These are phyloP conservation scores for Blastobotrys capitulatus DNA, from an alignment of 1,139 yeast genomes.

Conservation along the genomic window DNA sequence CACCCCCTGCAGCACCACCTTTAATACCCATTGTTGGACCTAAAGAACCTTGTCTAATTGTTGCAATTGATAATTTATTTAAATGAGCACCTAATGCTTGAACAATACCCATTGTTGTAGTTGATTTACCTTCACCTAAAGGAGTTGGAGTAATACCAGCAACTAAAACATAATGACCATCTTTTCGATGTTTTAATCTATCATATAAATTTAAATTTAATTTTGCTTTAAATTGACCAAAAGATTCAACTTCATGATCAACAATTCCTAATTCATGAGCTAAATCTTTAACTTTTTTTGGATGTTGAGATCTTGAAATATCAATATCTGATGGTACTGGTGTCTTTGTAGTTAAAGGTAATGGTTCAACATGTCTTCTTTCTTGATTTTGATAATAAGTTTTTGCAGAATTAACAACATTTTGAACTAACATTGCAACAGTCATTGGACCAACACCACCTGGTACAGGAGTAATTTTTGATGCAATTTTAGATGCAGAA, in stretches of 20 bases:
- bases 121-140: slow-evolving; percentile 95
- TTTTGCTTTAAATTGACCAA: slow-evolving; percentile 91
- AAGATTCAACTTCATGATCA: slow-evolving; percentile 80
- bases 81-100: slow-evolving; percentile 95
- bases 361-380: slow-evolving; percentile 42
- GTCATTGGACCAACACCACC: slow-evolving; percentile 99
- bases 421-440: slow-evolving; percentile 89
- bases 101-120: slow-evolving; percentile 94
- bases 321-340: slow-evolving; percentile 96
- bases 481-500: slow-evolving; percentile 59
- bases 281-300: slow-evolving; percentile 75
- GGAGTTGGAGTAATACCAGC: slow-evolving; percentile 99
- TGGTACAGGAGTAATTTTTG: slow-evolving; percentile 90
- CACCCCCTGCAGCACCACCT: slow-evolving; percentile 99
- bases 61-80: slow-evolving; percentile 83
- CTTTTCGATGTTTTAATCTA: slow-evolving; percentile 58
- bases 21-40: slow-evolving; percentile 99
- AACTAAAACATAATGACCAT: slow-evolving; percentile 89
- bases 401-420: slow-evolving; percentile 80
- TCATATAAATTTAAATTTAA: slow-evolving; percentile 70
- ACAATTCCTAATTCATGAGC: slow-evolving; percentile 83
- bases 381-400: slow-evolving; percentile 33
- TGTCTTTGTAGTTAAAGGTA: slow-evolving; percentile 55
- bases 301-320: slow-evolving; percentile 84
- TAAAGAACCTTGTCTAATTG: slow-evolving; percentile 97